Evolutionary conservation across 78 protist genomes (phyloP), one percentile per base, ranked within the genome.

Genomic region (Ministeria vibrans): DNA sequence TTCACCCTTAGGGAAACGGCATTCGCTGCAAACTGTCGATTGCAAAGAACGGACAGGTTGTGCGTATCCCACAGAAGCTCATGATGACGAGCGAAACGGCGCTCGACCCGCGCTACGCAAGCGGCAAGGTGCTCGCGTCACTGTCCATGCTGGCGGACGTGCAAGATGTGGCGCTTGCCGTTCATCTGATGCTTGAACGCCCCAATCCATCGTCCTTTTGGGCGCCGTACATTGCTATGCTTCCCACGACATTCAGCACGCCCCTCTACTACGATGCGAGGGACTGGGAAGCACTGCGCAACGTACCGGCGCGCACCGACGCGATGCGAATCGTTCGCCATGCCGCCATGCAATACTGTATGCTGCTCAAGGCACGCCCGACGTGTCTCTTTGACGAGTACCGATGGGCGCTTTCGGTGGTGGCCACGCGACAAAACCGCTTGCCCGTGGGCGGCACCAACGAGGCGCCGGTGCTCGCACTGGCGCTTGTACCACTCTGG

Each of bases 201-300:
- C 2, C 7, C 53, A 36, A 41, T 2, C 18, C 7, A 30, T 7
- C 9, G 30, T 68, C 74, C 32, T 6, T 1, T 5, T 68, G 74
- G 74, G 44, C 74, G 7, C 74, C 74, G 32, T 68, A 68, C 74
- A 68, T 68, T 13, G 74, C 15, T 32, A 36, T 41, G 7, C 74
- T 68, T n/a, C 74, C 74, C 28, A 13, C 11, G 27, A 5, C 27
- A 41, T 41, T 68, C 38, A 30, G 49, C 44, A 1, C 42, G 53
- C 74, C 74, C 11, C 74, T 68, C 20, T 36, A 23, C 74, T 68
- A 15, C 7, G 4, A 44, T n/a, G 49, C 6, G 27, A n/a, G n/a
- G 53, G 74, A 68, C 22, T 49, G 36, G 36, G 20, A 36, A n/a
- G 34, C 13, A 23, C 74, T 68, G 32, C 7, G 42, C 32, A 30